Evolutionary conservation across 345 rosid genomes (phyloP), one percentile per base, ranked within the genome.

Genomic region (Physaria fendleri): DNA sequence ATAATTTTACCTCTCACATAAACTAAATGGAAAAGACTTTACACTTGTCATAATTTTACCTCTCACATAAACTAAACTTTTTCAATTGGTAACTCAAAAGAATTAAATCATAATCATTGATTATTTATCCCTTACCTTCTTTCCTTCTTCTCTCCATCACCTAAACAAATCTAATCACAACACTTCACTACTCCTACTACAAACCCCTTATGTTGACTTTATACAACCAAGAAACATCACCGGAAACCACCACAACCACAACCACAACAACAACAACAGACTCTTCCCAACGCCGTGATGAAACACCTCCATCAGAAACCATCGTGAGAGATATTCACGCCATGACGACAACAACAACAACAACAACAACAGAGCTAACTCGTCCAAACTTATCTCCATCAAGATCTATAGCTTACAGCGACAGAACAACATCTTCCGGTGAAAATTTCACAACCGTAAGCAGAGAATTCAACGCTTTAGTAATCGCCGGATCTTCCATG

Each of bases 371-470:
- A 11, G 68, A 62, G 63, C 58, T 29, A 8, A 85, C 85, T 0
- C 76, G 24, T 2, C 78, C 81, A 6, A 61, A 74, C 55, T 87
- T 78, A 16, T 72, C 83, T 44, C 30, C 77, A 17, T 69, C 87
- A 20, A 14, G 66, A 49, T 68, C 84, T 11, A 54, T 84, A 21
- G 28, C 30, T 27, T 44, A 9, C 3, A 71, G 54, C 65, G 69
- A 91, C 74, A 59, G 78, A 51, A 35, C 62, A 24, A 34, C 64
- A 33, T 68, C 63, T 21, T 47, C 83, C 7, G 75, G 78, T 28
- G 99, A 89, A 75, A 88, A 89, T 69, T 93, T 93, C 76, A 84
- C 95, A 30, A 75, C 82, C 81, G 83, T 93, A 59, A 89, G 99
- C 63, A 71, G 94, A 55, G 99, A 93, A 23, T 93, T 93, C 81